A percentile compares a stretch with the other conserved stretches of the same genome.
Evolutionary conservation across 2,329 filamentous ascomycete genomes (phyloP).

Genomic region (Cyclaneusma minus): DNA sequence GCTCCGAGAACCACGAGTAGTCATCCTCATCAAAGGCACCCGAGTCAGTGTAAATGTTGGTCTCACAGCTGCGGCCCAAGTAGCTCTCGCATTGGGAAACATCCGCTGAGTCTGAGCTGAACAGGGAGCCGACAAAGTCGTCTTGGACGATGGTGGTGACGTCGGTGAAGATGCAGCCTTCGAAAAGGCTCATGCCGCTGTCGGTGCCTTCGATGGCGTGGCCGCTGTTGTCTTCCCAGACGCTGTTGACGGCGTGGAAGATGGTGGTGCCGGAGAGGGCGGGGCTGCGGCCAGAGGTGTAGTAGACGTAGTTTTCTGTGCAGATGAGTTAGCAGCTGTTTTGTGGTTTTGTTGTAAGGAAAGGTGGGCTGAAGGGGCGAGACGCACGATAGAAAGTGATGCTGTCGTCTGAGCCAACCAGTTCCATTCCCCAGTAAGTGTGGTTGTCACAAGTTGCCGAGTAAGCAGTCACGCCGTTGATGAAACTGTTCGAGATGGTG

Average conservation of each 20-base stretch:
- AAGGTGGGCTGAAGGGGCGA: too few species aligned
- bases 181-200: conserved; percentile 20
- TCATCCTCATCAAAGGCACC: conserved; percentile 16
- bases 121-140: conserved; percentile 7
- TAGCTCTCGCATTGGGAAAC: conserved; percentile 8
- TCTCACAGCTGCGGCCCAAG: conserved; percentile 16
- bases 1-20: conserved; percentile 16
- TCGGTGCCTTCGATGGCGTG: conserved; percentile 27
- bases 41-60: conserved; percentile 16
- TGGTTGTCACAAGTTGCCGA: conserved; percentile 27
- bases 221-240: conserved; percentile 24
- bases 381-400: too few species aligned
- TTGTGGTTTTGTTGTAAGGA: too few species aligned
- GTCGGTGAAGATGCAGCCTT: conserved; percentile 28
- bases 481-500: conserved; percentile 29
- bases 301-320: conserved; percentile 27
- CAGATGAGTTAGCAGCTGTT: too few species aligned
- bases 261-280: conserved; percentile 24
- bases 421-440: conserved; percentile 30
- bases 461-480: conserved; percentile 26
- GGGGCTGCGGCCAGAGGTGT: conserved; percentile 26
- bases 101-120: conserved; percentile 9
- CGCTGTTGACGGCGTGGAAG: conserved; percentile 26
- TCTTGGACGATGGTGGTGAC: conserved; percentile 20
- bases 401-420: conserved; percentile 23